Conservation (phyloP, 164 flowering plant species). For the Vitis rotundifolia region DNA sequence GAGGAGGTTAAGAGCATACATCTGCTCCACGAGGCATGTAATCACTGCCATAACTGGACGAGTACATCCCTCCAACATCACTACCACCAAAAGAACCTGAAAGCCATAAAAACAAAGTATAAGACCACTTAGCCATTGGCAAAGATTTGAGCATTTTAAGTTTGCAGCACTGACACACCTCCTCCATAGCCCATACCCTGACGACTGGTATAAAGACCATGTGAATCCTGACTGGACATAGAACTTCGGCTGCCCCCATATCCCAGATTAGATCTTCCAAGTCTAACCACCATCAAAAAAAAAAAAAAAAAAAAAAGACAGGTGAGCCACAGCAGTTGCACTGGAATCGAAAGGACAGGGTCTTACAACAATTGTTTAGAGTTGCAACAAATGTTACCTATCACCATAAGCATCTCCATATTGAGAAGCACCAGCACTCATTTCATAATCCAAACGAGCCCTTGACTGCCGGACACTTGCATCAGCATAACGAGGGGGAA, state of each 20-base stretch:
- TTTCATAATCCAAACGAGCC: constrained; percentile 86
- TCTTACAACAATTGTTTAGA: background rate
- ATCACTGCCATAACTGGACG: constrained; percentile 76
- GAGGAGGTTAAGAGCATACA: constrained; percentile 39
- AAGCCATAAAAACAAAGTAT: constrained; percentile 5
- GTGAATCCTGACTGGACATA: constrained; percentile 69
- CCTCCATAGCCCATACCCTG: constrained; percentile 76
- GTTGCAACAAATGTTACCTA: constrained; percentile 40
- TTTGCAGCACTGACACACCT: constrained; percentile 32
- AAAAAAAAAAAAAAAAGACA: background rate
- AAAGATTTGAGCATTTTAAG: background rate
- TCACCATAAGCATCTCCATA: constrained; percentile 80
- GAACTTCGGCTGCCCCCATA: constrained; percentile 74
- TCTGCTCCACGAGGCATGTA: constrained; percentile 77
- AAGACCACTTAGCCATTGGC: background rate
- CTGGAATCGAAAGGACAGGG: background rate
- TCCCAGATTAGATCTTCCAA: constrained; percentile 73
- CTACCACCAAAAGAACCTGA: constrained; percentile 73
- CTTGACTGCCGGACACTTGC: constrained; percentile 78
- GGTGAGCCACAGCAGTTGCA: background rate
- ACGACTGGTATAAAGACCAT: constrained; percentile 72
- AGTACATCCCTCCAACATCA: constrained; percentile 78
- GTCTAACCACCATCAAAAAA: constrained; percentile 30
- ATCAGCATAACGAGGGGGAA: constrained; percentile 83
- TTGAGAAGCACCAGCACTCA: constrained; percentile 52